These are phyloP conservation scores for Thozetella sp. DNA, from an alignment of 495 filamentous ascomycete genomes.

Conservation along the genomic window DNA sequence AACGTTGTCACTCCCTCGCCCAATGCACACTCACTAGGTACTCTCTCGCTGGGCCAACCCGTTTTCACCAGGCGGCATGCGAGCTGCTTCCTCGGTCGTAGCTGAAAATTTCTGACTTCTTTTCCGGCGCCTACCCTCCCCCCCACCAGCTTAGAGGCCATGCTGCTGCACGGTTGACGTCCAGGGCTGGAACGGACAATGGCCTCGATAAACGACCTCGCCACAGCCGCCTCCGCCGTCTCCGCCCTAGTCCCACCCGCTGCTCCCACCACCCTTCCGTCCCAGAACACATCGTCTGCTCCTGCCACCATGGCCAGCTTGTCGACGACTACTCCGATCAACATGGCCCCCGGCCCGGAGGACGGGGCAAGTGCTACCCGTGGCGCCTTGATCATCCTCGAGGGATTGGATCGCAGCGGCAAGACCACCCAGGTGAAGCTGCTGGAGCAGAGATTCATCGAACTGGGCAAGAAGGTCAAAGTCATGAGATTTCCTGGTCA, in stretches of 20 bases:
- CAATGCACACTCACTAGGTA: too few species aligned
- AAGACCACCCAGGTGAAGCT: constrained; percentile 92
- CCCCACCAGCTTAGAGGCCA: too few species aligned
- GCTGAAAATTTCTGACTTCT: too few species aligned
- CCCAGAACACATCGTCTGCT: constrained; percentile 4
- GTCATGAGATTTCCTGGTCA: constrained; percentile 88
- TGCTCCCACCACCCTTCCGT: neutral
- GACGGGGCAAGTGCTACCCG: constrained; percentile 37
- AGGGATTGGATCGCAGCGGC: constrained; percentile 91
- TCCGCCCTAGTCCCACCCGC: constrained; percentile 23
- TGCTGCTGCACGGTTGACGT: too few species aligned
- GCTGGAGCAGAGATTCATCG: constrained; percentile 64
- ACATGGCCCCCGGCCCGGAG: neutral
- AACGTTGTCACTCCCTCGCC: too few species aligned
- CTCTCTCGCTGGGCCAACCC: too few species aligned
- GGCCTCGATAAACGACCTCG: constrained; percentile 46
- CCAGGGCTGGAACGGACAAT: constrained; percentile 17
- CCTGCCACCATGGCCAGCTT: constrained; percentile 1
- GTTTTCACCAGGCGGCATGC: too few species aligned
- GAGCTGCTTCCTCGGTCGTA: too few species aligned
- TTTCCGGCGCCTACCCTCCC: too few species aligned
- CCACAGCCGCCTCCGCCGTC: constrained; percentile 37
- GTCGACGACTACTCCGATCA: neutral
- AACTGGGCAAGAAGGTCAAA: constrained; percentile 62
- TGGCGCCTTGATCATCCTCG: constrained; percentile 84